Conservation (phyloP, 2,329 filamentous ascomycete species). For the Pyrenochaeta sp. region DNA sequence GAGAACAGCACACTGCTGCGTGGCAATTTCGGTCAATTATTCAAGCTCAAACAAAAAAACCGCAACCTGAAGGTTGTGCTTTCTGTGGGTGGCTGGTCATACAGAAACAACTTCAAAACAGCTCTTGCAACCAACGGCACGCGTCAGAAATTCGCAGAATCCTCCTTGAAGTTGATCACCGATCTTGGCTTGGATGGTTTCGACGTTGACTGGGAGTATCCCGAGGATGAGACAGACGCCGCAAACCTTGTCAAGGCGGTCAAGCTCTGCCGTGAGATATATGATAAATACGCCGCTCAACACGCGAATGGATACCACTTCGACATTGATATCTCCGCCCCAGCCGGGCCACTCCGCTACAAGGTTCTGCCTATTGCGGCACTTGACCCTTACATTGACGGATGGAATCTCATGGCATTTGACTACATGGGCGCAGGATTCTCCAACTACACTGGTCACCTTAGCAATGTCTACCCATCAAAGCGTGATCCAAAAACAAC, state of each 20-base stretch:
- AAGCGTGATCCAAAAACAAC: constrained; percentile 26
- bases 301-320: constrained; percentile 52
- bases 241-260: constrained; percentile 50
- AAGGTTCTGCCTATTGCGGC: constrained; percentile 46
- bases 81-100: constrained; percentile 83
- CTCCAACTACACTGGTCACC: constrained; percentile 70
- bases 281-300: constrained; percentile 49
- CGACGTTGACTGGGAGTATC: constrained; percentile 59
- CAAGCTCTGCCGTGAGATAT: constrained; percentile 41
- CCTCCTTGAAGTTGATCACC: constrained; percentile 77
- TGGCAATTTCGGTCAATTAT: constrained; percentile 80
- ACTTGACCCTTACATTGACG: constrained; percentile 56
- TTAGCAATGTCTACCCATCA: constrained; percentile 37
- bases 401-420: constrained; percentile 70
- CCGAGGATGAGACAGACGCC: constrained; percentile 47
- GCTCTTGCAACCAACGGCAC: constrained; percentile 70
- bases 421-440: constrained; percentile 74
- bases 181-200: constrained; percentile 74
- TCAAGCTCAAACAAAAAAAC: constrained; percentile 77
- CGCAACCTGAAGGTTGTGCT: constrained; percentile 80
- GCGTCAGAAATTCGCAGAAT: constrained; percentile 71
- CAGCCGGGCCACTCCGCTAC: constrained; percentile 54
- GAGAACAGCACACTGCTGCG: constrained; percentile 74
- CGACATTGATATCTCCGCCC: constrained; percentile 54
- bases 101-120: constrained; percentile 76